phyloP scores from a whole-genome alignment of 768 basidiomycete genomes.

The Podaxis sp. region DNA sequence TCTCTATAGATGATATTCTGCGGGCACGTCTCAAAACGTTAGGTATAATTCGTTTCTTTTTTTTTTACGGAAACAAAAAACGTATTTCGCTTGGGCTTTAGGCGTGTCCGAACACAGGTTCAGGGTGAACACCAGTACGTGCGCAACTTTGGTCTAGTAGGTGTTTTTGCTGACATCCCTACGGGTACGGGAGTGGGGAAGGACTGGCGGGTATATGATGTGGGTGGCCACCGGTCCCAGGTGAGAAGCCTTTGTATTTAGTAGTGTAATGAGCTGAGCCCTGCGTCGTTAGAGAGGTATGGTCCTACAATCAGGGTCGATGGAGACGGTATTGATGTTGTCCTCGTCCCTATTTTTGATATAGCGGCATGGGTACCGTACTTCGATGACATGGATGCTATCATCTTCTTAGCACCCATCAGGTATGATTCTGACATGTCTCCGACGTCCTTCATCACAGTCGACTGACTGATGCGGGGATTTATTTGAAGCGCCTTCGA shows the following conservation, averaged over 20 bases:
- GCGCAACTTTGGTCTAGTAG: background rate
- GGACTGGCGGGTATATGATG: slow-evolving; percentile 50
- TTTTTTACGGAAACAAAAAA: background rate
- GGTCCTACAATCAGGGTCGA: background rate
- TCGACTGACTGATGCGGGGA: slow-evolving; percentile 2
- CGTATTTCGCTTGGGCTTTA: slow-evolving; percentile 13
- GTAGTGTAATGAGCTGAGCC: background rate
- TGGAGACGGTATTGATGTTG: background rate
- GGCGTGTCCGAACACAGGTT: slow-evolving; percentile 76
- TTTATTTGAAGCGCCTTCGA: slow-evolving; percentile 52
- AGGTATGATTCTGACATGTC: slow-evolving; percentile 31
- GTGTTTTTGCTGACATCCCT: slow-evolving; percentile 4
- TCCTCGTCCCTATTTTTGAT: slow-evolving; percentile 5
- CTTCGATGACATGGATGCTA: slow-evolving; percentile 72
- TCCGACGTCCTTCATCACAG: background rate
- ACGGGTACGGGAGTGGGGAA: slow-evolving; percentile 27
- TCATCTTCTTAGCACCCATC: slow-evolving; percentile 72
- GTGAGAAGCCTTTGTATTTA: slow-evolving; percentile 33
- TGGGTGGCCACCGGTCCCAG: slow-evolving; percentile 67
- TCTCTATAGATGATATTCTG: slow-evolving; percentile 61
- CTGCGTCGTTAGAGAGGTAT: slow-evolving; percentile 30
- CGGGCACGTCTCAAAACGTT: slow-evolving; percentile 67
- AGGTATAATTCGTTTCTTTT: slow-evolving; percentile 25
- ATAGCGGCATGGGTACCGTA: slow-evolving; percentile 58
- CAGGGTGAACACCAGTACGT: slow-evolving; percentile 49